phyloP scores from a whole-genome alignment of 1,284 basidiomycete genomes.

The Puccinia triticina region DNA sequence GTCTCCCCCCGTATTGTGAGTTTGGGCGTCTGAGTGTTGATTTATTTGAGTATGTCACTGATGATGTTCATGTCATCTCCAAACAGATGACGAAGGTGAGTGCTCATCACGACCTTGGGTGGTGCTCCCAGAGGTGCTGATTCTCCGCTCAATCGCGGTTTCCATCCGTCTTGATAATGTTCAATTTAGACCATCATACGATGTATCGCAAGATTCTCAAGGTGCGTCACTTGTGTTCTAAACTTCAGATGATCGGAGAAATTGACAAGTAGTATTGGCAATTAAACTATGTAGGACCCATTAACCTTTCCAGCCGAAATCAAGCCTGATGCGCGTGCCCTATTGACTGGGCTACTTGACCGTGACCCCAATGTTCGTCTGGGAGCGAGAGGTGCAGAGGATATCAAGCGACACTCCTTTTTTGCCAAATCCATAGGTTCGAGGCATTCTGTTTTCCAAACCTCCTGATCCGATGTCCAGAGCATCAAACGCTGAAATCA shows the following conservation, averaged over 20 bases:
- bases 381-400: slow-evolving; percentile 83
- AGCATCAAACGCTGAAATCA: background rate
- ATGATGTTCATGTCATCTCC: background rate
- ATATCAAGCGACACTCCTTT: slow-evolving; percentile 91
- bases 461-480: background rate
- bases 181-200: slow-evolving; percentile 46
- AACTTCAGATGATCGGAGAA: background rate
- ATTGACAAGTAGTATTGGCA: background rate
- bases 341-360: slow-evolving; percentile 85
- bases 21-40: background rate
- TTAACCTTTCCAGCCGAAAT: slow-evolving; percentile 60
- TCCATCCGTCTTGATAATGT: background rate
- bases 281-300: slow-evolving; percentile 19
- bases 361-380: slow-evolving; percentile 78
- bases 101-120: background rate
- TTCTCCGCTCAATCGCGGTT: background rate
- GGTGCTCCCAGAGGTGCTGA: background rate
- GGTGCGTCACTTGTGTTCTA: slow-evolving; percentile 18
- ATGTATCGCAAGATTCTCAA: slow-evolving; percentile 52
- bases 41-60: background rate
- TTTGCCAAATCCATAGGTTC: slow-evolving; percentile 68
- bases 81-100: slow-evolving; percentile 50
- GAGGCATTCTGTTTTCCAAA: background rate
- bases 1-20: slow-evolving; percentile 60
- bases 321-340: slow-evolving; percentile 83